Evolutionary conservation across 257 asterid genomes (phyloP).

Genomic region (Nicotiana paniculata): DNA sequence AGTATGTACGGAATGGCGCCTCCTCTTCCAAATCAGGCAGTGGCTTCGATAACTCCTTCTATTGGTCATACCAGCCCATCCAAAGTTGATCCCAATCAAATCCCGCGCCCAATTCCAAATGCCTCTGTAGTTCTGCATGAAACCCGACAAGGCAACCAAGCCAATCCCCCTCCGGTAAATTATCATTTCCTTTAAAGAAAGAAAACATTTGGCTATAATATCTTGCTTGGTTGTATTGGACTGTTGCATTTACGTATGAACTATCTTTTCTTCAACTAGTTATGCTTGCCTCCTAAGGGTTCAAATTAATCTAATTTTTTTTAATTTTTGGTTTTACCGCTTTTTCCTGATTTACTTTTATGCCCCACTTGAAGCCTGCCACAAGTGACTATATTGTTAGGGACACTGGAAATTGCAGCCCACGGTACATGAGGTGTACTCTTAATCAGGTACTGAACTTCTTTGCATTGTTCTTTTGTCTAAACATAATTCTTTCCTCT

Average conservation of each 20-base stretch:
- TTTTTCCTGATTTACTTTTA: constrained; percentile 15
- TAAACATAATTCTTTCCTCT: constrained; percentile 6
- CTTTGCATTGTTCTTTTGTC: constrained; percentile 13
- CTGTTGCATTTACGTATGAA: neutral
- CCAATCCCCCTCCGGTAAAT: constrained; percentile 97
- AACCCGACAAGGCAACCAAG: constrained; percentile 96
- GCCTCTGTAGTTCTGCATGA: constrained; percentile 68
- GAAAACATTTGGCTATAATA: neutral
- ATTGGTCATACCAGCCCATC: constrained; percentile 62
- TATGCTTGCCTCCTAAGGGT: neutral
- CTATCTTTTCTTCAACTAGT: neutral
- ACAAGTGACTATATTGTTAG: constrained; percentile 87
- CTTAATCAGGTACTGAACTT: constrained; percentile 59
- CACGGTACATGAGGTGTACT: constrained; percentile 96
- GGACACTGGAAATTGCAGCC: constrained; percentile 98
- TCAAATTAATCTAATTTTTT: neutral
- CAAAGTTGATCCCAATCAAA: constrained; percentile 94
- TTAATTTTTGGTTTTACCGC: neutral
- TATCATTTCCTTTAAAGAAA: neutral
- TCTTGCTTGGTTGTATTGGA: neutral
- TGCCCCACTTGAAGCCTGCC: constrained; percentile 67
- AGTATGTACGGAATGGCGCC: constrained; percentile 83
- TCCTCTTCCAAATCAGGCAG: constrained; percentile 65
- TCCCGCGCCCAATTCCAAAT: constrained; percentile 78
- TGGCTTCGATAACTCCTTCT: constrained; percentile 41